These are phyloP conservation scores for Aspergillus heteromorphus DNA, from an alignment of 495 filamentous ascomycete species.

Conservation along the genomic window DNA sequence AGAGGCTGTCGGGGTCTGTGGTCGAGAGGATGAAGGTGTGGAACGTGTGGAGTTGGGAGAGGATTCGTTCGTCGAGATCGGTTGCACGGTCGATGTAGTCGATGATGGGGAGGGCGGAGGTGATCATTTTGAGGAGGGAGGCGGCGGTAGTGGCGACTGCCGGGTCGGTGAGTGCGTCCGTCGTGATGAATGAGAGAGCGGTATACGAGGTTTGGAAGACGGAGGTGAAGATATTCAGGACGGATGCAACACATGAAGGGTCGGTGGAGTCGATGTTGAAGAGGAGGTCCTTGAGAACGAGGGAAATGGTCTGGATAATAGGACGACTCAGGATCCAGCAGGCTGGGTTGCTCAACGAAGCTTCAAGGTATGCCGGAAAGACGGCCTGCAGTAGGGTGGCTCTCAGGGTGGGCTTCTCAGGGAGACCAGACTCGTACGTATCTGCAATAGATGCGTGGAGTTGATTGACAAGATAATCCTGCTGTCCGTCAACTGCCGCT, in stretches of 20 bases:
- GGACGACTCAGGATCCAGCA: conserved; percentile 58
- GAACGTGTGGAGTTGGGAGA: conserved; percentile 29
- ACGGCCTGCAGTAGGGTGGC: conserved; percentile 52
- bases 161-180: conserved; percentile 34
- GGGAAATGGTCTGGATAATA: conserved; percentile 45
- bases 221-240: conserved; percentile 37
- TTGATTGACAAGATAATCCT: conserved; percentile 54
- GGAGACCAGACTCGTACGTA: conserved; percentile 41
- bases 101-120: conserved; percentile 40
- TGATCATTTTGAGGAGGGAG: conserved; percentile 42
- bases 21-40: conserved; percentile 40
- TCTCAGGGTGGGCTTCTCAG: conserved; percentile 46
- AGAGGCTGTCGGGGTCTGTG: neutral
- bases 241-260: conserved; percentile 34
- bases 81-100: conserved; percentile 48
- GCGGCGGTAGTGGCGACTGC: conserved; percentile 33
- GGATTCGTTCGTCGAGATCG: conserved; percentile 12
- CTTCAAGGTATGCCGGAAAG: conserved; percentile 61
- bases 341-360: conserved; percentile 40
- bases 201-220: conserved; percentile 39
- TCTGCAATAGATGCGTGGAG: conserved; percentile 51
- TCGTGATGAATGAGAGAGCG: conserved; percentile 29
- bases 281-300: conserved; percentile 42
- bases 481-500: conserved; percentile 57
- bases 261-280: conserved; percentile 46